A percentile compares a stretch with the other conserved stretches of the same genome.
These are phyloP conservation scores for Fraxinus greggii DNA, from an alignment of 305 asterid genomes.

Conservation along the genomic window DNA sequence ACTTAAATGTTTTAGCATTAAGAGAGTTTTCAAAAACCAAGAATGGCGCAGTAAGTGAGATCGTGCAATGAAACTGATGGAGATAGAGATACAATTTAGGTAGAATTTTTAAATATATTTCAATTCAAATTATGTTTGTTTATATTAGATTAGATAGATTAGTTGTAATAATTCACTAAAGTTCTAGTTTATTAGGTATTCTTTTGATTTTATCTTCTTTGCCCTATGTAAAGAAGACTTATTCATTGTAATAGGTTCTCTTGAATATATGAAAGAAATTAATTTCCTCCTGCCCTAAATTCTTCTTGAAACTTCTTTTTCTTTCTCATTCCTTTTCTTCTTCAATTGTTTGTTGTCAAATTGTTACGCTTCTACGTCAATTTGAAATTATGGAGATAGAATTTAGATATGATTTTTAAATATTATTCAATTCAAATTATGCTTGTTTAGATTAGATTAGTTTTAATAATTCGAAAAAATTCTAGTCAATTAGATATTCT, in stretches of 20 bases:
- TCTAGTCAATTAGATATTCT: neutral
- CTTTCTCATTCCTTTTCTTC: neutral
- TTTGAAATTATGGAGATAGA: neutral
- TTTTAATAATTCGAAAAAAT: no score
- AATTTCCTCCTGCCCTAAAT: neutral
- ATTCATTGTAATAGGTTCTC: neutral
- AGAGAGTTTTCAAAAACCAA: neutral
- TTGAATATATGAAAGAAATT: neutral
- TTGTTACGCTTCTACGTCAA: no score
- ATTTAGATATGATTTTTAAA: neutral
- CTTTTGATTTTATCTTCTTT: neutral
- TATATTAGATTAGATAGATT: neutral
- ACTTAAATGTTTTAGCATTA: neutral
- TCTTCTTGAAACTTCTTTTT: neutral
- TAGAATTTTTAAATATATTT: neutral
- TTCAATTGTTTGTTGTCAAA: neutral
- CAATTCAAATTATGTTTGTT: neutral
- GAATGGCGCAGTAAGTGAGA: neutral
- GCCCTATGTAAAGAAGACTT: neutral
- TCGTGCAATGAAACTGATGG: neutral
- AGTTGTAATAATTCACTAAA: neutral
- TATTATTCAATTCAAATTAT: no score
- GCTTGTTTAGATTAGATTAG: neutral
- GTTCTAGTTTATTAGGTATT: neutral
- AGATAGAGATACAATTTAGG: neutral